Base-by-base conservation (phyloP, 352 stramenopile species). In the Globisporangium nodosum region DNA sequence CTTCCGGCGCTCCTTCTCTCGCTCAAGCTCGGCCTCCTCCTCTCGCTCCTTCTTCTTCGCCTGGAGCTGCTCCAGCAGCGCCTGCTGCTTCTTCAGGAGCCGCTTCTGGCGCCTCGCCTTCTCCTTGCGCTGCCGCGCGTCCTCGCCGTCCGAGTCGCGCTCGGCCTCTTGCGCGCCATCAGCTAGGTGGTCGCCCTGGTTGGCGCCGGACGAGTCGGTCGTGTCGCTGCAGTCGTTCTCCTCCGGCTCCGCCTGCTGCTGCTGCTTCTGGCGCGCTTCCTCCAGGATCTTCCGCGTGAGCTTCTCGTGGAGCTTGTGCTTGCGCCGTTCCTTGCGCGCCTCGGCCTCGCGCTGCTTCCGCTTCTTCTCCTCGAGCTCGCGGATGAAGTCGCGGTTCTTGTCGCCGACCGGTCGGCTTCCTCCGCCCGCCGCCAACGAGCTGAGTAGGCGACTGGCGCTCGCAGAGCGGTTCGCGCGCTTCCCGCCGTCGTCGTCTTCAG, bases 331-430 rank as follows among this genome's bases (percentile, higher is more conserved):
- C 16, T 81, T 57, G 45, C 67, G 66, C 15, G 52, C 69, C 35
- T 76, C 68, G 0, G 79, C 68, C 43, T 88, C 74, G 21, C 80
- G 83, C 57, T 88, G 73, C n/a, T 77, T 75, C 3, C 70, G 60
- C 64, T 88, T 90, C 52, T 88, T 85, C 35, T 88, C 78, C 65
- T 89, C 82, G 6, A 92, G 59, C 15, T 79, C 78, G 24, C 81
- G 82, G 52, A 90, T 88, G 42, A 78, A 88, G 21, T 84, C 73
- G 21, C 73, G 76, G 49, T 86, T 78, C 66, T 89, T 89, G 60
- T 82, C 74, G 9, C 60, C 53, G 0, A 58, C 61, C 0, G 58
- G 16, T 55, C 2, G 46, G 6, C 5, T 56, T 21, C 1, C 50
- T 24, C 40, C 21, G 63, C 65, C 18, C 53, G 54, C 31, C 40